Conservation (phyloP, 2,329 filamentous ascomycete species). For the Verticillium nubilum region DNA sequence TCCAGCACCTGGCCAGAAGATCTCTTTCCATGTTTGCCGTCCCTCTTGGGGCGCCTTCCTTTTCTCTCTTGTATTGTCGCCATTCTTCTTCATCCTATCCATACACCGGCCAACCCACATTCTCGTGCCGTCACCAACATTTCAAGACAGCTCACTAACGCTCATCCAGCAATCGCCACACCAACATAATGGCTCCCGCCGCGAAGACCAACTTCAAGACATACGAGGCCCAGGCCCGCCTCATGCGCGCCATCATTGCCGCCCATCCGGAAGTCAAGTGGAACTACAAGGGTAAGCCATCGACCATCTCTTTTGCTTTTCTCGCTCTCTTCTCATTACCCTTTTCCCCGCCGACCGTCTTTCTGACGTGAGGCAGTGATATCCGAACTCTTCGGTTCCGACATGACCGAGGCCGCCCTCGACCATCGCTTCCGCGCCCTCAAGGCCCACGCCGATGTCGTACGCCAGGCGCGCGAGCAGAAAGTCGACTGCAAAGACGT, state of each 20-base stretch:
- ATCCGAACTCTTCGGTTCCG: conserved; percentile 40
- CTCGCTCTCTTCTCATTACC: neutral
- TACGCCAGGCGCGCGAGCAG: conserved; percentile 26
- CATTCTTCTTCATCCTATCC: neutral
- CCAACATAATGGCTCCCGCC: conserved; percentile 36
- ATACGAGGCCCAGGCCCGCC: conserved; percentile 54
- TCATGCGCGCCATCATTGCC: conserved; percentile 56
- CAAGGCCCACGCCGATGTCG: conserved; percentile 32
- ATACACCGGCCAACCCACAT: neutral
- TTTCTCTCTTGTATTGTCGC: neutral
- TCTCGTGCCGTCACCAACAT: neutral
- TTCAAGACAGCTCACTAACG: neutral
- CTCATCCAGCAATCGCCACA: neutral
- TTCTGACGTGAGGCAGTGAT: conserved; percentile 33
- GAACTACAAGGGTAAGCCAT: conserved; percentile 54
- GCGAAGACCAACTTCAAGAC: conserved; percentile 51
- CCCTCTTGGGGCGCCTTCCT: no score
- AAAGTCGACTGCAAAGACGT: conserved; percentile 39
- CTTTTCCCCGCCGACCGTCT: neutral
- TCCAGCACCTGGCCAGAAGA: no score
- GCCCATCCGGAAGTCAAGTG: conserved; percentile 48
- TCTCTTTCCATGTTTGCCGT: no score
- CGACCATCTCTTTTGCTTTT: neutral
- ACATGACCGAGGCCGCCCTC: conserved; percentile 39
- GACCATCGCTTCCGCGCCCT: conserved; percentile 48